A percentile compares a stretch with the other conserved stretches of the same genome.
Evolutionary conservation across 163 green algal species (phyloP).

Genomic region (Prototheca cutis): DNA sequence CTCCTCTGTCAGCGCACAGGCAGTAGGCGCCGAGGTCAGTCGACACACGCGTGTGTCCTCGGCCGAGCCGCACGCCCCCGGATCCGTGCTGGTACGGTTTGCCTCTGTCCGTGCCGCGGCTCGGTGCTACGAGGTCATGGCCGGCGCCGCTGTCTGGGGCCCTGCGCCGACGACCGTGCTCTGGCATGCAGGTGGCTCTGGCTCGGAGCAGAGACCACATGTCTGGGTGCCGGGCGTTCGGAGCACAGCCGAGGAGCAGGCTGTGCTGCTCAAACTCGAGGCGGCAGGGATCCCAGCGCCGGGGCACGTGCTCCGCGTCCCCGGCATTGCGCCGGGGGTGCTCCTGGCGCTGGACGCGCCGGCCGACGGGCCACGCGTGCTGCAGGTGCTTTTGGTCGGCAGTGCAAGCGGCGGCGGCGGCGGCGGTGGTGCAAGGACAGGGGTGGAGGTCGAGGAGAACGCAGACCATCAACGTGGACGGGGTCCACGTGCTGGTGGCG

Average conservation of each 20-base stretch:
- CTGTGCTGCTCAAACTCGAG: constrained; percentile 10
- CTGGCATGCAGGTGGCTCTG: neutral
- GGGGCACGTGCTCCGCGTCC: constrained; percentile 5
- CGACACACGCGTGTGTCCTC: constrained; percentile 8
- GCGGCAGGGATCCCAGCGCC: constrained; percentile 3
- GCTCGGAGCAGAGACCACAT: constrained; percentile 6
- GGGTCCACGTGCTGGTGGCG: too few species aligned
- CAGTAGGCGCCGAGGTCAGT: constrained; percentile 17
- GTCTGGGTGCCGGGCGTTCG: constrained; percentile 17
- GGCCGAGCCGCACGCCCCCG: neutral
- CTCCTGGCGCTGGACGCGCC: neutral
- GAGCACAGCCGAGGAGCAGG: constrained; percentile 4
- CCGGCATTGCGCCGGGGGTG: neutral
- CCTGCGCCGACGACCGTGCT: constrained; percentile 1
- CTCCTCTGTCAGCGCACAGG: constrained; percentile 10
- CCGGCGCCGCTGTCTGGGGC: neutral
- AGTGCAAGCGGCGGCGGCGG: neutral
- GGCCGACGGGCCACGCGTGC: neutral
- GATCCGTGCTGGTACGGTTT: constrained; percentile 6
- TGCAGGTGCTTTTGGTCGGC: neutral
- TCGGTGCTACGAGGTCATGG: constrained; percentile 6
- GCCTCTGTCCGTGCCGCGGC: constrained; percentile 11
- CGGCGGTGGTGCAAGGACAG: neutral
- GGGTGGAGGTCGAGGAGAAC: too few species aligned
- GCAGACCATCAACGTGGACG: too few species aligned